Percentiles rank a stretch among this genome's conserved stretches.
These are phyloP conservation scores for Thielaviopsis populi DNA, from an alignment of 2,329 filamentous ascomycete genomes.

Conservation along the genomic window DNA sequence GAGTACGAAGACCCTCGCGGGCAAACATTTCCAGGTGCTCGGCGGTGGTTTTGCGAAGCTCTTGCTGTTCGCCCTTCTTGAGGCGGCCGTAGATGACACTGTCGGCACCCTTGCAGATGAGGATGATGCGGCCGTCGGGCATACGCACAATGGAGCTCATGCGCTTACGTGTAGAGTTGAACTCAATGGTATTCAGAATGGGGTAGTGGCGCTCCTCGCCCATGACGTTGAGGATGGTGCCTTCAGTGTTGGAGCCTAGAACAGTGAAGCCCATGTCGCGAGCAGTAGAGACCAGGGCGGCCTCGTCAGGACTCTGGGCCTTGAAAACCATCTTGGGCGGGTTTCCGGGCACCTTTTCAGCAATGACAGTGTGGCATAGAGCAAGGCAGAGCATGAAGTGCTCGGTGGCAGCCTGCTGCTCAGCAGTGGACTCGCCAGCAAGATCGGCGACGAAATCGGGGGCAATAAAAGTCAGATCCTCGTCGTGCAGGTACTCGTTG, in stretches of 20 bases:
- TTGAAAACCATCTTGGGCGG: constrained; percentile 87
- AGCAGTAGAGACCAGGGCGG: constrained; percentile 83
- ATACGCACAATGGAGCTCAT: constrained; percentile 97
- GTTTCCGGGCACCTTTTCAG: constrained; percentile 79
- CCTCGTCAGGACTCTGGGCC: constrained; percentile 92
- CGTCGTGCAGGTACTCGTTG: constrained; percentile 82
- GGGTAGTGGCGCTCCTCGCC: constrained; percentile 74
- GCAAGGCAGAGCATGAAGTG: constrained; percentile 91
- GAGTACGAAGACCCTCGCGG: constrained; percentile 79
- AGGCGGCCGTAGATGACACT: constrained; percentile 92
- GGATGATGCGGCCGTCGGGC: constrained; percentile 74
- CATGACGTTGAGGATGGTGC: constrained; percentile 72
- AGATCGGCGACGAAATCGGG: constrained; percentile 80
- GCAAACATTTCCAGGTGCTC: constrained; percentile 97
- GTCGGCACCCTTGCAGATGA: constrained; percentile 96
- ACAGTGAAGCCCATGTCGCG: constrained; percentile 93
- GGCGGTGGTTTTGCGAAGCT: constrained; percentile 69
- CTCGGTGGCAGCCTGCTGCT: constrained; percentile 64
- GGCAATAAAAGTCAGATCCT: constrained; percentile 81
- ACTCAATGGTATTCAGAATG: constrained; percentile 88
- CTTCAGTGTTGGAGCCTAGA: constrained; percentile 62
- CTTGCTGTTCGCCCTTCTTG: constrained; percentile 67
- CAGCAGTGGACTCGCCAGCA: constrained; percentile 56
- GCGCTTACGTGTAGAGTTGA: constrained; percentile 83
- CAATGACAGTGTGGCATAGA: constrained; percentile 92